Base-by-base conservation (phyloP, 129 eudicot species). In the Escallonia herrerae region DNA sequence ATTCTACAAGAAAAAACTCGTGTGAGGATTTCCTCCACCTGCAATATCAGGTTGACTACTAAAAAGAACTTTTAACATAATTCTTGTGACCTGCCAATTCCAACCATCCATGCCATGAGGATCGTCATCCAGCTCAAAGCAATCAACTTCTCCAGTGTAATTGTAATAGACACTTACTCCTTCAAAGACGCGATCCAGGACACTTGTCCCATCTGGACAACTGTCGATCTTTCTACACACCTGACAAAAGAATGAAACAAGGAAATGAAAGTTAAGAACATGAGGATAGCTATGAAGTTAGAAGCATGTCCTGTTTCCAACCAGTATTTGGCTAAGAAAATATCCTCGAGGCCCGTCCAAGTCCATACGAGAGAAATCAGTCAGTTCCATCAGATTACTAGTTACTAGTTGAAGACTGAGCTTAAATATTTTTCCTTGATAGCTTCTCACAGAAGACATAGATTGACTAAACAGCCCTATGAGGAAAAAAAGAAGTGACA, bases 81-180 rank as follows among this genome's bases (percentile, higher is more conserved):
- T 41, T 43, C 7, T 40, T 43, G 13, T 41, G 50, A 84, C 97
- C 97, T 91, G 97, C 96, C 96, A 91, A 66, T 91, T 77, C 97
- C 97, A 91, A 60, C 97, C 97, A 49, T 69, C 68, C 89, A 83
- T 80, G 71, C 97, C 97, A 62, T 91, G 90, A 41, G 95, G 96
- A 44, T 87, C 97, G 58, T 91, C 96, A 48, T 81, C 87, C 83
- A 91, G 72, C 12, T 91, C 74, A 67, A 88, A 88, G 83, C 98
- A 91, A 3, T 88, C 78, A 63, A 64, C 80, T 58, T 60, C 22
- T 60, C 95, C 96, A 42, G 89, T 91, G 63, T 85, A 91, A 64
- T 91, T 91, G 81, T 91, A 85, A 61, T 87, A 91, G 3, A 91
- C 81, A 66, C 76, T 88, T 59, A 81, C 74, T 56, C 98, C 98